Evolutionary conservation across 257 asterid species (phyloP), one percentile per base, ranked within the genome.

Genomic region (Leptodermis oblonga): DNA sequence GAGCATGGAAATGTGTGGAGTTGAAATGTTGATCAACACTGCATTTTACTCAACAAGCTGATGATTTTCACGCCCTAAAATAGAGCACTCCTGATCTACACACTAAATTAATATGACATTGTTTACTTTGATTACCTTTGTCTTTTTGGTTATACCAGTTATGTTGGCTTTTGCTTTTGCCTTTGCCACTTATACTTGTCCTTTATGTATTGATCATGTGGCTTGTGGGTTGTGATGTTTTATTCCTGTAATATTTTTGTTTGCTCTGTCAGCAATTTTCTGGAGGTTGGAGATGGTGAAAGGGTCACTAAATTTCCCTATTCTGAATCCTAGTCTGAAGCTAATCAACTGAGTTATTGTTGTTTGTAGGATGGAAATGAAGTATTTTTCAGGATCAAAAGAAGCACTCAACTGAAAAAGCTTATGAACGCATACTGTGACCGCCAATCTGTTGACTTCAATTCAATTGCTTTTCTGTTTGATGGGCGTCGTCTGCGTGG

Each of bases 341-440:
- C 58, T 71, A 43, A 30, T 37, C 13, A 12, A 39, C 15, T 12
- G 12, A 23, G 18, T 61, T 5, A 33, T 5, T 70, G 30, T 15
- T 31, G 42, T 36, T 12, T 71, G 68, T 68, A 81, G 82, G 85
- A 81, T 20, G 85, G 85, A 18, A 81, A 81, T 60, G 85, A 77
- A 58, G 84, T 80, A 0, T 80, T 80, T 60, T 80, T 80, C 73
- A 67, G 80, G 82, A 80, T 80, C 60, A 81, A 81, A 56, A 81
- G 85, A 68, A 81, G 78, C 64, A 81, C 82, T 34, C 82, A 81
- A 25, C 74, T 78, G 15, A 78, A 75, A 74, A 81, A 81, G 78
- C 85, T 81, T 31, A 81, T 81, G 85, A 78, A 74, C 71, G 85
- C 82, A 0, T 78, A 81, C 51, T 81, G 82, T 34, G 82, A 81